Evolutionary conservation across 345 rosid species (phyloP).

Genomic region (Firmiana major): DNA sequence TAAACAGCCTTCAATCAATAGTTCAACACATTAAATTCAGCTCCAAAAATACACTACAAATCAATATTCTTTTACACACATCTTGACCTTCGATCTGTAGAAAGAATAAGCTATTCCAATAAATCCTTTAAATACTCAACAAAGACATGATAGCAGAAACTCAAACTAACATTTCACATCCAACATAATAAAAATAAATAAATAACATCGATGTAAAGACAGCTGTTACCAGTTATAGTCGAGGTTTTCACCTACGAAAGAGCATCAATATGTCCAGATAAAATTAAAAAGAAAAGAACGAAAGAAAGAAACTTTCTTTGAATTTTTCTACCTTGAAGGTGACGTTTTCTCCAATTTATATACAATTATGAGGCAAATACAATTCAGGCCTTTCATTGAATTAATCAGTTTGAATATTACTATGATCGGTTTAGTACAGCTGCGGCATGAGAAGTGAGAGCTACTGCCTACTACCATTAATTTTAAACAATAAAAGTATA

Average conservation of each 20-base stretch:
- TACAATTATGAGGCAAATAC: not conserved
- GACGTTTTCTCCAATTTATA: not conserved
- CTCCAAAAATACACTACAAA: not conserved
- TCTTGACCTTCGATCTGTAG: not conserved
- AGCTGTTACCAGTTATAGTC: not conserved
- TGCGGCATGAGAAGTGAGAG: not conserved
- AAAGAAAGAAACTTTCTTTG: not conserved
- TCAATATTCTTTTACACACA: not conserved
- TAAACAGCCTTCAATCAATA: constrained; percentile 7
- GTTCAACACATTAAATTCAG: not conserved
- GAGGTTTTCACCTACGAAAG: not conserved
- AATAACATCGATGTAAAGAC: not conserved
- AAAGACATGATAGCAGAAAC: not conserved
- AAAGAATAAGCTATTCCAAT: not conserved
- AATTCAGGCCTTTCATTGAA: not conserved
- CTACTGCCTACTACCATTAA: not conserved
- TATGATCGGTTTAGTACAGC: not conserved
- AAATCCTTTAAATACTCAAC: not conserved
- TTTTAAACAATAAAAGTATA: not conserved
- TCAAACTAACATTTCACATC: not conserved
- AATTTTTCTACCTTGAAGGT: not conserved
- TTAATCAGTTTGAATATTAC: not conserved
- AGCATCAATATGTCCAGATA: not conserved
- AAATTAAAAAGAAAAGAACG: not conserved
- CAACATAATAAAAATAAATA: not conserved